Percentiles rank a stretch among this genome's conserved stretches.
These are phyloP conservation scores for Colletotrichum sansevieriae DNA, from an alignment of 2,329 filamentous ascomycete species.

Conservation along the genomic window DNA sequence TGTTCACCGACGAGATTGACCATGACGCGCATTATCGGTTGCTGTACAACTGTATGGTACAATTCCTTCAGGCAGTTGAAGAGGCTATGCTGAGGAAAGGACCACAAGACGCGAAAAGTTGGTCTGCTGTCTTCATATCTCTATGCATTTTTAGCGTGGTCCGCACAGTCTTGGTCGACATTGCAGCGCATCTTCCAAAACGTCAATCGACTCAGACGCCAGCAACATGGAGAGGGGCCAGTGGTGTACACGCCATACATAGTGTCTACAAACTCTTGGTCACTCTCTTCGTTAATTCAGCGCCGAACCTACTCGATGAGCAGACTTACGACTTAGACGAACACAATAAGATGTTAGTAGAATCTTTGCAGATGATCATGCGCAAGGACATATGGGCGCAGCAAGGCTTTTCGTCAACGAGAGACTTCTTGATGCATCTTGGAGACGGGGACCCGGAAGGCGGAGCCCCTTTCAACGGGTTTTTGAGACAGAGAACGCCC, in stretches of 20 bases:
- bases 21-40: constrained; percentile 61
- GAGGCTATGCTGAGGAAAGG: constrained; percentile 55
- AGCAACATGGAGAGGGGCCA: constrained; percentile 27
- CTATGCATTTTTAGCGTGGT: constrained; percentile 71
- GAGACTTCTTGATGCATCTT: constrained; percentile 64
- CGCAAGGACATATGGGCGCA: constrained; percentile 61
- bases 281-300: constrained; percentile 59
- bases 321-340: constrained; percentile 56
- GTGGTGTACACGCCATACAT: constrained; percentile 54
- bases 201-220: constrained; percentile 30
- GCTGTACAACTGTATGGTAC: constrained; percentile 63
- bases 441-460: constrained; percentile 60
- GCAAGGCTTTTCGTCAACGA: constrained; percentile 60
- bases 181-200: constrained; percentile 50
- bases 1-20: constrained; percentile 57
- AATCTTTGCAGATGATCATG: constrained; percentile 59
- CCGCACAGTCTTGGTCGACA: constrained; percentile 64
- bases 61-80: constrained; percentile 68
- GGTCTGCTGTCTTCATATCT: constrained; percentile 66
- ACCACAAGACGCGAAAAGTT: constrained; percentile 57
- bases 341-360: constrained; percentile 60
- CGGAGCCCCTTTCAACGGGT: constrained; percentile 29
- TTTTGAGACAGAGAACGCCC: constrained; percentile 34
- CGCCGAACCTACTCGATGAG: constrained; percentile 60
- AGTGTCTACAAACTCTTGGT: constrained; percentile 66